phyloP scores from a whole-genome alignment of 345 rosid species.

The Populus euphratica region DNA sequence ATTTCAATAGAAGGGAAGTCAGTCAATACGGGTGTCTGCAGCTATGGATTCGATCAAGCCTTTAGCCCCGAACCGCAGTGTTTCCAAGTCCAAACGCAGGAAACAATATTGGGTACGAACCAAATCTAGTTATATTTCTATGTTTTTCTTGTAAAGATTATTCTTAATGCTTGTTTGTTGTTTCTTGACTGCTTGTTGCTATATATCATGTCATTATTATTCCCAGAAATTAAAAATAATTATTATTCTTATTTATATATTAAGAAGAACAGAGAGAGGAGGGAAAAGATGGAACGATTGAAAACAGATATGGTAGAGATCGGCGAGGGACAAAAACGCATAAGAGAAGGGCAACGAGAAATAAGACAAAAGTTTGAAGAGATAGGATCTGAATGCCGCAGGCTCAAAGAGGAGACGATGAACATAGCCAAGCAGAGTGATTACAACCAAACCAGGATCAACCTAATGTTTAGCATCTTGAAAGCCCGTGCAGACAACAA shows the following conservation, averaged over 20 bases:
- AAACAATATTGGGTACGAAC: not conserved
- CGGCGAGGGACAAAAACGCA: not conserved
- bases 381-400: not conserved
- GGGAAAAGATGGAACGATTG: not conserved
- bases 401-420: not conserved
- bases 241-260: no score
- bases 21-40: not conserved
- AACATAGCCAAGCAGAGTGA: not conserved
- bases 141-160: accelerated
- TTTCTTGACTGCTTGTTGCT: not conserved
- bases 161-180: not conserved
- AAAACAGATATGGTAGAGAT: not conserved
- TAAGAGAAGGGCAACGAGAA: not conserved
- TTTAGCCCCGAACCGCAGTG: not conserved
- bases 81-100: not conserved
- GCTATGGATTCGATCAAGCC: not conserved
- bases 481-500: not conserved
- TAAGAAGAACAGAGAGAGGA: not conserved
- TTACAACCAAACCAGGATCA: not conserved
- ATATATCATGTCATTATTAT: not conserved
- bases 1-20: not conserved
- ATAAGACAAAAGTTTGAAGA: not conserved
- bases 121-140: not conserved
- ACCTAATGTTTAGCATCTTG: not conserved
- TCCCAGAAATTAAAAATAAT: not conserved